Conservation (phyloP, 192 early-diverging fungal species). For the Linnemannia zychae region DNA sequence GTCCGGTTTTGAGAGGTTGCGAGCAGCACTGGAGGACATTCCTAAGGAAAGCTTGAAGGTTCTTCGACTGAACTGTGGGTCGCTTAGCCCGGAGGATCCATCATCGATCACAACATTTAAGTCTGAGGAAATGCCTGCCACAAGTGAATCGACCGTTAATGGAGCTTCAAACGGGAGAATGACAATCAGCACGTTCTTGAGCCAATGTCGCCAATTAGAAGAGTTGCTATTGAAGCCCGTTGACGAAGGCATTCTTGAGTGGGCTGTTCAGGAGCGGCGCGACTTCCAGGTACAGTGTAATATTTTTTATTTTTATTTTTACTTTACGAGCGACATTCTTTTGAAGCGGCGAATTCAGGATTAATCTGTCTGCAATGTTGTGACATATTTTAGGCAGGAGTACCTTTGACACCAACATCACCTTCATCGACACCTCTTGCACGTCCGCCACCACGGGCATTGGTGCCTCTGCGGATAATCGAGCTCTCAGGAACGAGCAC, state of each 20-base stretch:
- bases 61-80: constrained; percentile 44
- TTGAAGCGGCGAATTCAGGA: no score
- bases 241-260: constrained; percentile 39
- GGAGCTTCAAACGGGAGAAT: constrained; percentile 12
- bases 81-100: background rate
- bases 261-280: constrained; percentile 48
- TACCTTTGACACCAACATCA: background rate
- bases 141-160: background rate
- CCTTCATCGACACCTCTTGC: background rate
- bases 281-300: constrained; percentile 20
- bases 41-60: constrained; percentile 30
- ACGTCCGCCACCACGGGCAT: background rate
- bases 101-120: background rate
- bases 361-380: background rate
- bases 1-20: constrained; percentile 34
- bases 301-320: no score
- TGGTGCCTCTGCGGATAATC: constrained; percentile 34
- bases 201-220: constrained; percentile 42
- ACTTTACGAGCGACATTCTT: no score
- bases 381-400: constrained; percentile 11
- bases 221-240: constrained; percentile 39
- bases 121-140: background rate
- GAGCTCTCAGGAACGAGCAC: constrained; percentile 45
- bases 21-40: constrained; percentile 20
- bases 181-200: constrained; percentile 30